Evolutionary conservation across 129 eudicot species (phyloP), one percentile per base, ranked within the genome.

Genomic region (Flaveria sonorensis): DNA sequence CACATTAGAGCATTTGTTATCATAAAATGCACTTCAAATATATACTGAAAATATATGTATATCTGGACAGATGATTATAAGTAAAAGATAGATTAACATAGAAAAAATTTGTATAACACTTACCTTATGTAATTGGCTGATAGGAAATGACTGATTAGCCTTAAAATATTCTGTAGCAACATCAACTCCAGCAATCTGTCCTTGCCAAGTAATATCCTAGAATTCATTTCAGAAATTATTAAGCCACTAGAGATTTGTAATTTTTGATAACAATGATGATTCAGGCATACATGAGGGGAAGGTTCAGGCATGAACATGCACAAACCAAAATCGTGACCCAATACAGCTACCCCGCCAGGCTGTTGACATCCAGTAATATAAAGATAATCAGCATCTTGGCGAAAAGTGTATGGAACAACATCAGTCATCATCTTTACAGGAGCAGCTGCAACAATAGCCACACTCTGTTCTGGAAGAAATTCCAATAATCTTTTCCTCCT

Each of bases 241-340:
- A 47, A 79, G 60, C 74, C 66, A 79, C 72, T 16, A 30, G 1
- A 43, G 19, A 53, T 45, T 39, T 7, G 10, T 13, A 20, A 40
- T 60, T 79, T 70, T 55, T 18, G 42, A 28, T 71, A 24, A 42
- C 48, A 81, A 68, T 21, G 0, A 56, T 16, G n/a, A 60, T 72
- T 72, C 75, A 73, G 23, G 23, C 91, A 79, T 86, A 94, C 96
- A 13, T 81, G 85, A 68, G 82, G 83, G 74, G 80, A 83, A 64
- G 90, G 48, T 85, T 91, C 84, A 7, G 98, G 97, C 98, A 94
- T 91, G 84, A 94, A 94, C 98, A 94, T 94, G 89, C 96, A 91
- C 73, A 94, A 86, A 79, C 98, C 98, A 78, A 86, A 83, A 9
- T 91, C 85, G 73, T 87, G 98, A 74, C 98, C 88, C 69, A 94